Evolutionary conservation across 1,139 yeast genomes (phyloP).

Genomic region (Pichia sp.): DNA sequence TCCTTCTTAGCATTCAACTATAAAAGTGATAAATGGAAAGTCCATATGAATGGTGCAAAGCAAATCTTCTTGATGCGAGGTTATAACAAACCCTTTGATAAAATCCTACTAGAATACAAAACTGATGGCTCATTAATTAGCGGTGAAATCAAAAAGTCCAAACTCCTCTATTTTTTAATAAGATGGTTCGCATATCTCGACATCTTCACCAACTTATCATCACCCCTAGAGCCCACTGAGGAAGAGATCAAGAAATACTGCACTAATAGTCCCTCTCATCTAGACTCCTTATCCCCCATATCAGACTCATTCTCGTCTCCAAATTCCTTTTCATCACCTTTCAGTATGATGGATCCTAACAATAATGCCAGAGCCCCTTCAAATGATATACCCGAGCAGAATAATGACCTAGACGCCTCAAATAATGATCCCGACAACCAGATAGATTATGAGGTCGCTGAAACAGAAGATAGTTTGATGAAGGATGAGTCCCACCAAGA

Average conservation of each 20-base stretch:
- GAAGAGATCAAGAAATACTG: constrained; percentile 21
- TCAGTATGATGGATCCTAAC: not conserved
- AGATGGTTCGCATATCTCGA: constrained; percentile 74
- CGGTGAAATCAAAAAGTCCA: constrained; percentile 33
- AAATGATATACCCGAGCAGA: constrained; percentile 1
- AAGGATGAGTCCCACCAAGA: constrained; percentile 33
- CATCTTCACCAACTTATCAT: constrained; percentile 55
- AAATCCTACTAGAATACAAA: constrained; percentile 24
- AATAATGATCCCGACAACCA: constrained; percentile 11
- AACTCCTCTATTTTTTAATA: constrained; percentile 55
- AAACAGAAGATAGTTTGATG: constrained; percentile 15
- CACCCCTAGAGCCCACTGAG: constrained; percentile 32
- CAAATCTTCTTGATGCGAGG: constrained; percentile 62
- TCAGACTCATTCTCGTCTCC: constrained; percentile 14
- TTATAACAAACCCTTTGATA: constrained; percentile 34
- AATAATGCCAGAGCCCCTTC: not conserved
- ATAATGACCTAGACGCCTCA: constrained; percentile 17
- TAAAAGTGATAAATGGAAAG: constrained; percentile 52
- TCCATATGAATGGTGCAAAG: constrained; percentile 65
- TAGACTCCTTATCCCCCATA: constrained; percentile 11
- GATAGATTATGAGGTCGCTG: constrained; percentile 28
- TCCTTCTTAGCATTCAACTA: constrained; percentile 56
- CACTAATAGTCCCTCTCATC: constrained; percentile 10
- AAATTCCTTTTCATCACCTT: constrained; percentile 6
- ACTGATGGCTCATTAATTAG: constrained; percentile 13